A percentile compares a stretch with the other conserved stretches of the same genome.
Conservation (phyloP, 2,329 filamentous ascomycete species). For the Polychaeton citri region DNA sequence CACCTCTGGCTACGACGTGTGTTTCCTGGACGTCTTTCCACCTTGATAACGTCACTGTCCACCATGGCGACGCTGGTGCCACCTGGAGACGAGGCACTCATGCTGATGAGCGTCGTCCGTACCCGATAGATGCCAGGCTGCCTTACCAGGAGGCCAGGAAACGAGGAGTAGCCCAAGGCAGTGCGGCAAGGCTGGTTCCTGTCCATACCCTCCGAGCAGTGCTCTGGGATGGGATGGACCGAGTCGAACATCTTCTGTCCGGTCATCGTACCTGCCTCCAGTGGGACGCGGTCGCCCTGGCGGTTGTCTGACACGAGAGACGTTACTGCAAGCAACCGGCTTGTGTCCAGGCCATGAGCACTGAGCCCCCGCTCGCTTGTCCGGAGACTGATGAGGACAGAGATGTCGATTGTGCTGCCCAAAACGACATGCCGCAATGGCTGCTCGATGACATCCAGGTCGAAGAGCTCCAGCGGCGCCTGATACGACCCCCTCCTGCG, state of each 20-base stretch:
- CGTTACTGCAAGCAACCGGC: conserved; percentile 15
- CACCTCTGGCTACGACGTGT: neutral
- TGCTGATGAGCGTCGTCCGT: conserved; percentile 17
- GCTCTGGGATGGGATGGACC: conserved; percentile 16
- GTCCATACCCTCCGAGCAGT: conserved; percentile 13
- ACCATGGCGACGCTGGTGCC: conserved; percentile 11
- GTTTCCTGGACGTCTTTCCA: conserved; percentile 10
- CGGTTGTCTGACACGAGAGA: conserved; percentile 16
- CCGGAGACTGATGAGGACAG: conserved; percentile 17
- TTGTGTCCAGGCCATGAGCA: conserved; percentile 14
- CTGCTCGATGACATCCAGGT: conserved; percentile 20
- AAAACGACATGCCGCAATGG: conserved; percentile 12
- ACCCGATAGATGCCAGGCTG: conserved; percentile 18
- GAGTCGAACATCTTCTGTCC: conserved; percentile 21
- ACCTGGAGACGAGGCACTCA: conserved; percentile 11
- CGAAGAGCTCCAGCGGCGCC: conserved; percentile 7
- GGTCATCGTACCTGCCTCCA: conserved; percentile 16
- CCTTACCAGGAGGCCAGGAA: conserved; percentile 18
- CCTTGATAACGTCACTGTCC: conserved; percentile 19
- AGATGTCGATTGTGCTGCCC: conserved; percentile 16
- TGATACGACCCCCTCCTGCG: neutral
- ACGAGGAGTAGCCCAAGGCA: conserved; percentile 18
- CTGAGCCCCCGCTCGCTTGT: conserved; percentile 10
- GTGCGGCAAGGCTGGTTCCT: conserved; percentile 16
- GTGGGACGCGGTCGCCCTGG: conserved; percentile 14